Conservation (phyloP, 169 alveolate genomes). For the Eimeria zaria region DNA sequence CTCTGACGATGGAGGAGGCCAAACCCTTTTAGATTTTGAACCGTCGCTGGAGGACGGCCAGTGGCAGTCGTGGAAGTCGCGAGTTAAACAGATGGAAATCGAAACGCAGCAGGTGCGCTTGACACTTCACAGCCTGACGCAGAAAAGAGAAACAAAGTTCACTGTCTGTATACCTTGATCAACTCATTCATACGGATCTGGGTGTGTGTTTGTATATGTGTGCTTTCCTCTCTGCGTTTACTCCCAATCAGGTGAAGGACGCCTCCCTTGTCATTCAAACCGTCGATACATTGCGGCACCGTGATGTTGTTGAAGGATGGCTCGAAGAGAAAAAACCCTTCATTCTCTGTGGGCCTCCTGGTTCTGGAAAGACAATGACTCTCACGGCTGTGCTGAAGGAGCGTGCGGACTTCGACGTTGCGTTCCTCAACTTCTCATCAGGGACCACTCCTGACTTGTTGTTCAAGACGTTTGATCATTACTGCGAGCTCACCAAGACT, state of each 20-base stretch:
- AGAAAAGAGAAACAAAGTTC: neutral
- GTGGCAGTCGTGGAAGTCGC: slow-evolving; percentile 97
- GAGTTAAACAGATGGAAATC: slow-evolving; percentile 96
- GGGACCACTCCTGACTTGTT: slow-evolving; percentile 97
- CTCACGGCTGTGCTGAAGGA: slow-evolving; percentile 97
- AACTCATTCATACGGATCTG: neutral
- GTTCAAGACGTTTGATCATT: slow-evolving; percentile 97
- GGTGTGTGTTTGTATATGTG: neutral
- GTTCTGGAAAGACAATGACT: slow-evolving; percentile 99
- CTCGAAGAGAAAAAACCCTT: slow-evolving; percentile 98
- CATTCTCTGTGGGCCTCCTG: slow-evolving; percentile 99
- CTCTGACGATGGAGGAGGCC: slow-evolving; percentile 17
- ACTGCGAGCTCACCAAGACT: slow-evolving; percentile 97
- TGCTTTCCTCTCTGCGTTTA: neutral
- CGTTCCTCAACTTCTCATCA: slow-evolving; percentile 97
- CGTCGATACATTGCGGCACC: slow-evolving; percentile 98
- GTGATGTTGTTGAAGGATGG: slow-evolving; percentile 98
- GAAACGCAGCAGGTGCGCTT: slow-evolving; percentile 85
- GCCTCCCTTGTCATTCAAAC: slow-evolving; percentile 98
- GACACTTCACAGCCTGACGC: neutral
- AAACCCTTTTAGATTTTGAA: slow-evolving; percentile 96
- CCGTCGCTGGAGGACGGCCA: slow-evolving; percentile 96
- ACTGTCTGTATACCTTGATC: neutral
- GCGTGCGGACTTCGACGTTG: slow-evolving; percentile 97
- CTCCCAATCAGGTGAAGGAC: slow-evolving; percentile 93